These are phyloP conservation scores for Aspergillus puulaauensis DNA, from an alignment of 2,329 filamentous ascomycete genomes.

Conservation along the genomic window DNA sequence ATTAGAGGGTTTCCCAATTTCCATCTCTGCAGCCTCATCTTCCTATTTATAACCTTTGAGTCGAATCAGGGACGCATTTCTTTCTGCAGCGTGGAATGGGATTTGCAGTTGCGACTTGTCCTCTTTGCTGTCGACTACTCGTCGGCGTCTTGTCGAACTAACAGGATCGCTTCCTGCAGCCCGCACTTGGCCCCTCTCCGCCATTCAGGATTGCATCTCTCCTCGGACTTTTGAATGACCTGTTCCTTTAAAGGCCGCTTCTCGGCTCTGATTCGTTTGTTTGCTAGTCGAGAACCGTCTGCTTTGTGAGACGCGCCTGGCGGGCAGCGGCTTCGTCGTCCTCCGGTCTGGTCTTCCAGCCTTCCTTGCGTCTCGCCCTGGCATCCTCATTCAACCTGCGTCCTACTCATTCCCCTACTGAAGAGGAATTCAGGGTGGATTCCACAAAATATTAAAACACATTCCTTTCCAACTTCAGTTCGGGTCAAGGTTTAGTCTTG, in stretches of 20 bases:
- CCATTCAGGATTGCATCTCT: conserved; percentile 10
- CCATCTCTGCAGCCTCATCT: conserved; percentile 1
- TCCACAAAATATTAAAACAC: background rate
- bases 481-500: conserved; percentile 4
- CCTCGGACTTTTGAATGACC: conserved; percentile 10
- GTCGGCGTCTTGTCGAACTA: background rate
- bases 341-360: background rate
- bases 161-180: conserved; percentile 13
- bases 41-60: conserved; percentile 4
- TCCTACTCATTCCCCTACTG: background rate
- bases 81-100: conserved; percentile 20
- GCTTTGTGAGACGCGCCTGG: conserved; percentile 17
- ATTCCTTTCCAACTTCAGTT: background rate
- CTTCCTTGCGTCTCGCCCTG: conserved; percentile 9
- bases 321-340: conserved; percentile 11
- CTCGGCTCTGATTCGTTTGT: conserved; percentile 8
- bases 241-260: conserved; percentile 2
- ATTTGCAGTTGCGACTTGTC: background rate
- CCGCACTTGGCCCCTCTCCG: conserved; percentile 13
- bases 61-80: background rate
- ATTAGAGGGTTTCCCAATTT: background rate
- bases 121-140: conserved; percentile 5
- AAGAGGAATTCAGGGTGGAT: background rate
- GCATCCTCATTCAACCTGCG: conserved; percentile 2
- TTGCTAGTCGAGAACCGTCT: conserved; percentile 6